A percentile compares a stretch with the other conserved stretches of the same genome.
phyloP scores from a whole-genome alignment of 2,329 filamentous ascomycete genomes.

The Hirsutella minnesotensis region DNA sequence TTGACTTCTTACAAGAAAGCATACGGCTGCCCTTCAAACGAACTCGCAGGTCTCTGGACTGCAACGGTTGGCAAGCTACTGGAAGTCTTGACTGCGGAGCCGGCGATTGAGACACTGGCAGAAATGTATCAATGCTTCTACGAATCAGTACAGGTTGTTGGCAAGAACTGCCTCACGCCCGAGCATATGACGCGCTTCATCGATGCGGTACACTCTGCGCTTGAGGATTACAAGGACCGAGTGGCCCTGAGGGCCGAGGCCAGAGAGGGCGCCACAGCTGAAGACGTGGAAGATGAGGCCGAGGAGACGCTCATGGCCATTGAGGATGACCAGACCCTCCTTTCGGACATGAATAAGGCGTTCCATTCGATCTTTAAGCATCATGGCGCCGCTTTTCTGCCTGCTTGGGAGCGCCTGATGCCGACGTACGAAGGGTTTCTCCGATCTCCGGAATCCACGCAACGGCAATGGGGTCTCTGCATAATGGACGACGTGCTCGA shows the following conservation, averaged over 20 bases:
- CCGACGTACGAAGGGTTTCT: slow-evolving; percentile 80
- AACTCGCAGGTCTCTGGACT: slow-evolving; percentile 74
- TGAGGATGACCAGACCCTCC: slow-evolving; percentile 90
- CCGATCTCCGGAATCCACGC: slow-evolving; percentile 69
- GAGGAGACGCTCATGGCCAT: slow-evolving; percentile 84
- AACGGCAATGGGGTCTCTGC: slow-evolving; percentile 97
- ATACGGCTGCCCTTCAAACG: slow-evolving; percentile 67
- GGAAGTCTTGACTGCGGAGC: slow-evolving; percentile 86
- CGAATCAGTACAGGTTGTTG: slow-evolving; percentile 89
- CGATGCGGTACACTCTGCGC: slow-evolving; percentile 68
- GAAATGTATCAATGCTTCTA: slow-evolving; percentile 99
- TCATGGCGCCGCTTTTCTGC: slow-evolving; percentile 74
- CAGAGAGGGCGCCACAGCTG: slow-evolving; percentile 56
- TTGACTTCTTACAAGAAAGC: slow-evolving; percentile 90
- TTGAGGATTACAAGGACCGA: slow-evolving; percentile 86
- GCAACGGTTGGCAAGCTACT: slow-evolving; percentile 81
- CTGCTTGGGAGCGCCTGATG: slow-evolving; percentile 77
- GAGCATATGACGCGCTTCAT: slow-evolving; percentile 83
- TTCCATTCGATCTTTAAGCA: slow-evolving; percentile 99
- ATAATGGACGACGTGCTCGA: slow-evolving; percentile 98
- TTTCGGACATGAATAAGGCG: slow-evolving; percentile 99
- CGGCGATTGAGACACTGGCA: slow-evolving; percentile 87
- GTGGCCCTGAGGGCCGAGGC: slow-evolving; percentile 78
- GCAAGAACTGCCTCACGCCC: slow-evolving; percentile 66
- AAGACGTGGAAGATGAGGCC: slow-evolving; percentile 81